Conservation (phyloP, 805 yeast genomes). For the Candida boleticola region DNA sequence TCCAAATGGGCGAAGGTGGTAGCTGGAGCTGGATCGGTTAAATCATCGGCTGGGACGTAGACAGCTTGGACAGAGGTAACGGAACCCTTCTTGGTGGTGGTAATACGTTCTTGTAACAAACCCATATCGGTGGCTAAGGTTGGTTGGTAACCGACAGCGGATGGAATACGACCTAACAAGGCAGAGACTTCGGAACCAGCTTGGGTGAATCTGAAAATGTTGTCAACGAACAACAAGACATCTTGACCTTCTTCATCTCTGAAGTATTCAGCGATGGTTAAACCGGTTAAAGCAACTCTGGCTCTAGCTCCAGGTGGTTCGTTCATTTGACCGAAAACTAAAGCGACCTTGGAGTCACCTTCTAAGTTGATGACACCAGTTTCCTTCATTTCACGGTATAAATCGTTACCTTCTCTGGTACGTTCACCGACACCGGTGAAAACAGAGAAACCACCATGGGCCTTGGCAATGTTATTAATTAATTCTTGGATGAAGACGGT, state of each 20-base stretch:
- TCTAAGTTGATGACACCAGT: conserved; percentile 99
- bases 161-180: conserved; percentile 99
- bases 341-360: conserved; percentile 99
- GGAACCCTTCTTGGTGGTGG: conserved; percentile 99
- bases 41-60: conserved; percentile 99
- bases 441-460: conserved; percentile 99
- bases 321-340: conserved; percentile 99
- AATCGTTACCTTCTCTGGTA: conserved; percentile 99
- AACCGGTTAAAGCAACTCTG: conserved; percentile 99
- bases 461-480: conserved; percentile 99
- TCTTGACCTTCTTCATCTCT: conserved; percentile 99
- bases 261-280: conserved; percentile 99
- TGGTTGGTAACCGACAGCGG: conserved; percentile 99
- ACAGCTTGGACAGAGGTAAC: conserved; percentile 99
- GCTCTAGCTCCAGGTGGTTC: conserved; percentile 99
- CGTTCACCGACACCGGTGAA: conserved; percentile 99
- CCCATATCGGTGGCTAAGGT: conserved; percentile 99
- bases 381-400: conserved; percentile 99
- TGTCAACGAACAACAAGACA: conserved; percentile 98
- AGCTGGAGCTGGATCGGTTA: conserved; percentile 99
- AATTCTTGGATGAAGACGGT: conserved; percentile 99
- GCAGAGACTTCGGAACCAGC: conserved; percentile 99
- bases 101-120: conserved; percentile 99
- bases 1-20: conserved; percentile 99
- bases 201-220: conserved; percentile 99